Percentiles rank a stretch among this genome's conserved stretches.
Evolutionary conservation across 768 basidiomycete species (phyloP).

Genomic region (Leucosporidium scottii): DNA sequence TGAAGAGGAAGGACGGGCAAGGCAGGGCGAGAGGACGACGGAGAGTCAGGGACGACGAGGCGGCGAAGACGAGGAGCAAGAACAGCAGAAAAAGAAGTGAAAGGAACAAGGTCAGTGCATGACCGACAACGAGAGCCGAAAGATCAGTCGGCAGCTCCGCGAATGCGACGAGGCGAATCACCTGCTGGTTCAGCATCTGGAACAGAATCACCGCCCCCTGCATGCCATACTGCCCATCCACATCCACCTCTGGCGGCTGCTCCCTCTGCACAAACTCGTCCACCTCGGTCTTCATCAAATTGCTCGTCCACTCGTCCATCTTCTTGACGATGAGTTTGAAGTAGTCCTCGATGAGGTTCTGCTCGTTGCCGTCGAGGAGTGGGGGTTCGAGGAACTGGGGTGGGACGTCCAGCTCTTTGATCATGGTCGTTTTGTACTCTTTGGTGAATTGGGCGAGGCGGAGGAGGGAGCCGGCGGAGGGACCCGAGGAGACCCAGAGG

Average conservation of each 20-base stretch:
- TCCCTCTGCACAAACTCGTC: conserved; percentile 73
- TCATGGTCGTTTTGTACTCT: conserved; percentile 87
- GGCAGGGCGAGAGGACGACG: too few species aligned
- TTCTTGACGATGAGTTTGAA: conserved; percentile 85
- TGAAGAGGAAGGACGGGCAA: too few species aligned
- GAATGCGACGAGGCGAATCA: too few species aligned
- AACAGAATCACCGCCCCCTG: conserved; percentile 92
- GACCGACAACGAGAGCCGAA: too few species aligned
- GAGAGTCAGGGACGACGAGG: too few species aligned
- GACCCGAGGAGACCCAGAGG: conserved; percentile 60
- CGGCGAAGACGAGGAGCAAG: too few species aligned
- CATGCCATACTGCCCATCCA: conserved; percentile 80
- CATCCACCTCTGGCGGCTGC: conserved; percentile 79
- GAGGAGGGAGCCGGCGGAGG: conserved; percentile 81
- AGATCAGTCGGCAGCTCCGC: not conserved
- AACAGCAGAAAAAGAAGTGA: too few species aligned
- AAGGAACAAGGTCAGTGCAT: too few species aligned
- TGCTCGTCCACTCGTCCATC: conserved; percentile 92
- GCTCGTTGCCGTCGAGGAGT: conserved; percentile 89
- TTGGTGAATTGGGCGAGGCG: conserved; percentile 88
- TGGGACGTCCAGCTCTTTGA: conserved; percentile 75
- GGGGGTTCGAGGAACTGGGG: conserved; percentile 77
- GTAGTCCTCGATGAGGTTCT: conserved; percentile 89
- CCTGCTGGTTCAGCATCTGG: conserved; percentile 85
- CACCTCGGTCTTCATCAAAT: conserved; percentile 85